Base-by-base conservation (phyloP, 179 eudicot genomes). In the Camellia oleifera region DNA sequence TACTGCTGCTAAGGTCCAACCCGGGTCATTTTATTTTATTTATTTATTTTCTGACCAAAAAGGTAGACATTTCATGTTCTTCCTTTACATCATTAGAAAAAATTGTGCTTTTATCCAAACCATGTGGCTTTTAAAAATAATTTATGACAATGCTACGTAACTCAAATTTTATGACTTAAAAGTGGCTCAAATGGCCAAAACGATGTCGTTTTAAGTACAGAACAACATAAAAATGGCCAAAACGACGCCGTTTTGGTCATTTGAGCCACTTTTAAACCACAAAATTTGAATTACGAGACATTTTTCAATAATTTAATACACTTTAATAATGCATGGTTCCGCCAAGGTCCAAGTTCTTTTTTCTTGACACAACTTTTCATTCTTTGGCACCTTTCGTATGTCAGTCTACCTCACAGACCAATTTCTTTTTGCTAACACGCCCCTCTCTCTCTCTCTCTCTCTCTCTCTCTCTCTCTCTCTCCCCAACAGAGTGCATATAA, bases 361-460 rank as follows among this genome's bases (percentile, higher is more conserved):
- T 50, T 65, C 20, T 12, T 64, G 54, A 32, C 46, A 42, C 52
- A 65, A 73, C 79, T 66, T 76, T 76, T 62, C 70, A 63, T 45
- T 45, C 68, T 45, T 62, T 14, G 56, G 69, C 56, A 20, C 40
- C 18, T 54, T 56, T 58, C 2, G 40, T 32, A 1, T 32, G 40
- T 32, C 40, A 1, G 40, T 32, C 40, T 32, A 32, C 40, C 77
- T 74, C 32, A 17, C 78, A 26, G 68, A 42, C 15, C 68, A 58
- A 54, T 61, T 46, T 23, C 69, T 11, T 0, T 75, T n/a, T 75
- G 54, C 58, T n/a, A 44, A 70, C 74, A 40, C n/a, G 9, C 17
- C 72, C 13, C 72, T 65, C 72, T 40, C 45, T 20, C 65, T 53
- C 76, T 26, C 58, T 50, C 75, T 20, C 60, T 45, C 75, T 20